These are phyloP conservation scores for Talaromyces marneffei DNA, from an alignment of 2,329 filamentous ascomycete species.

Conservation along the genomic window DNA sequence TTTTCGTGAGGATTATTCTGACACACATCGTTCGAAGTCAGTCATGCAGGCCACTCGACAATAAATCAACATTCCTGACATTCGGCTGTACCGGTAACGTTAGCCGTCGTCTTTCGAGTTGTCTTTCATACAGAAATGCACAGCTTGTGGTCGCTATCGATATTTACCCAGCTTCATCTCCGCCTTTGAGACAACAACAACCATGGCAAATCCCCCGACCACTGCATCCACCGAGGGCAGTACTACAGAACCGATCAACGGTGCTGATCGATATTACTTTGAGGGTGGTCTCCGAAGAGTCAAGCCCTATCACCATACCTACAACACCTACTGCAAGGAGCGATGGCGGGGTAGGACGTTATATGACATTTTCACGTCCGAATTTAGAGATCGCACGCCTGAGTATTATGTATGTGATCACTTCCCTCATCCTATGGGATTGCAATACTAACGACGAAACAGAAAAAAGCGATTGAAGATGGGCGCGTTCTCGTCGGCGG, in stretches of 20 bases:
- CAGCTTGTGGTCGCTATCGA: conserved; percentile 7
- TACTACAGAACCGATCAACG: conserved; percentile 28
- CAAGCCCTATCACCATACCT: conserved; percentile 44
- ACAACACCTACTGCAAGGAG: conserved; percentile 29
- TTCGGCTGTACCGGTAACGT: background rate
- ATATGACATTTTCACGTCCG: conserved; percentile 80
- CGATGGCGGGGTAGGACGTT: conserved; percentile 73
- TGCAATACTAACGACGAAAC: background rate
- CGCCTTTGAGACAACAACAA: conserved; percentile 6
- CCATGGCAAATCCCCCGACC: conserved; percentile 20
- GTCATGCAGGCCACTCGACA: background rate
- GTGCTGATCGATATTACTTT: conserved; percentile 69
- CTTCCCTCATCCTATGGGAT: background rate
- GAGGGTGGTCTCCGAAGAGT: conserved; percentile 61
- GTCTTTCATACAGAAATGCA: conserved; percentile 3
- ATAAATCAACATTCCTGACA: background rate
- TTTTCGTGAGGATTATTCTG: background rate
- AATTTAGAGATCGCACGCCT: conserved; percentile 81
- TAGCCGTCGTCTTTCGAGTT: background rate
- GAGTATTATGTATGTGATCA: conserved; percentile 71
- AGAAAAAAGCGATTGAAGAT: conserved; percentile 69
- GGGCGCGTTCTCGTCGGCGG: conserved; percentile 79
- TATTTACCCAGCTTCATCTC: background rate
- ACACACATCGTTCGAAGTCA: background rate
- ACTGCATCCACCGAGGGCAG: conserved; percentile 24